Evolutionary conservation across 1,139 yeast species (phyloP).

Genomic region (Protomyces gravidus): DNA sequence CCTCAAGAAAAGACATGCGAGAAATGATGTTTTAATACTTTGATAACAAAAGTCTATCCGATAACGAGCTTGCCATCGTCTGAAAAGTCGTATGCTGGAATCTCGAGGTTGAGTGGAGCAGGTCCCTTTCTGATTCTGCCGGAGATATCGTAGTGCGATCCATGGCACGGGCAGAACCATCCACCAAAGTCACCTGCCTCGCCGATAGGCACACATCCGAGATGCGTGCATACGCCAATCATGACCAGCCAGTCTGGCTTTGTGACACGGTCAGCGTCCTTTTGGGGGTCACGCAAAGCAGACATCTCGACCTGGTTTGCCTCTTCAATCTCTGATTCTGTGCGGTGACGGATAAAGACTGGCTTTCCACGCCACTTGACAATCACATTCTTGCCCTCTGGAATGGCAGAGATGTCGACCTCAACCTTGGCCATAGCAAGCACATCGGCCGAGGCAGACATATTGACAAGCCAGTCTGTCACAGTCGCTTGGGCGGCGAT

Average conservation of each 20-base stretch:
- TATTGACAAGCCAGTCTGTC: slow-evolving; percentile 72
- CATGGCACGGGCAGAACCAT: slow-evolving; percentile 99
- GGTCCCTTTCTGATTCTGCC: slow-evolving; percentile 99
- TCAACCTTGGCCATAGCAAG: slow-evolving; percentile 99
- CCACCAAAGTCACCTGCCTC: slow-evolving; percentile 99
- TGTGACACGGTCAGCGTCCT: slow-evolving; percentile 87
- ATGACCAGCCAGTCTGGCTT: slow-evolving; percentile 98
- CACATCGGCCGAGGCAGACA: slow-evolving; percentile 98
- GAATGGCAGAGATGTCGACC: slow-evolving; percentile 88
- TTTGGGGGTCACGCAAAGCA: slow-evolving; percentile 86
- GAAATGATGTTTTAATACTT: no score
- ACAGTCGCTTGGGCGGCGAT: slow-evolving; percentile 98
- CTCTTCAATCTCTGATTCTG: slow-evolving; percentile 85
- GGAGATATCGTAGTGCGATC: slow-evolving; percentile 98
- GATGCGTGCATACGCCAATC: slow-evolving; percentile 94
- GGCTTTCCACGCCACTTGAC: slow-evolving; percentile 99
- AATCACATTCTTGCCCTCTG: slow-evolving; percentile 96
- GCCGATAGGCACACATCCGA: slow-evolving; percentile 99
- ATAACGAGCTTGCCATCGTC: slow-evolving; percentile 76
- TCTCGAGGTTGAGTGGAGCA: slow-evolving; percentile 97
- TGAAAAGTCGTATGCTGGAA: slow-evolving; percentile 82
- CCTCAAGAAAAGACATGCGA: no score
- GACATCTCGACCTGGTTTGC: slow-evolving; percentile 77
- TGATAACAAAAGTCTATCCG: slow-evolving; percentile 50
- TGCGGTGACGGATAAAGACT: slow-evolving; percentile 98